Percentiles rank a stretch among this genome's conserved stretches.
Conservation (phyloP, 2,329 filamentous ascomycete species). For the Botryotinia globosa region DNA sequence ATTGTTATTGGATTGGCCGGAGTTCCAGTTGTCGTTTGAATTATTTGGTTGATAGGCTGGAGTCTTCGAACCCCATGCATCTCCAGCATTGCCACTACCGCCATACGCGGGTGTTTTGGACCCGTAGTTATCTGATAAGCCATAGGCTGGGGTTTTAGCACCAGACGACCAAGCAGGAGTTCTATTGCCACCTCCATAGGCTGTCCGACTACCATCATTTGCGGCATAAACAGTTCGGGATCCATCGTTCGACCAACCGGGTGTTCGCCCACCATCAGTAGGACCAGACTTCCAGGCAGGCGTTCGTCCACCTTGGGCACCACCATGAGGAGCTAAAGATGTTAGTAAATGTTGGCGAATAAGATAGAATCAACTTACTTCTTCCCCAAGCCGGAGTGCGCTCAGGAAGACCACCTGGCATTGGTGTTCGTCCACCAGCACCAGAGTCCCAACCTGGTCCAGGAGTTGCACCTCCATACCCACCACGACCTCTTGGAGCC, state of each 20-base stretch:
- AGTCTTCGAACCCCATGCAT: constrained; percentile 64
- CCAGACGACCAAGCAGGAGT: constrained; percentile 79
- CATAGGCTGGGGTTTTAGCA: constrained; percentile 64
- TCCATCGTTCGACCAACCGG: constrained; percentile 64
- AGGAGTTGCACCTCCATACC: constrained; percentile 47
- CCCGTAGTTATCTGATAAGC: constrained; percentile 57
- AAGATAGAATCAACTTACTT: constrained; percentile 50
- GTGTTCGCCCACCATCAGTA: constrained; percentile 55
- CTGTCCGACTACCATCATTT: constrained; percentile 60
- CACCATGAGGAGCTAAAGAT: constrained; percentile 50
- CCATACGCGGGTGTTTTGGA: constrained; percentile 77
- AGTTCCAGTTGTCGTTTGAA: constrained; percentile 48
- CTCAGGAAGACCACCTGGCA: constrained; percentile 56
- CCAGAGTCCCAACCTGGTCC: constrained; percentile 52
- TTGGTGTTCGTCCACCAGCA: constrained; percentile 64
- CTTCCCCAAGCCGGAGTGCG: constrained; percentile 76
- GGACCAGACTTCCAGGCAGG: constrained; percentile 62
- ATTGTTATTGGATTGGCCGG: constrained; percentile 37
- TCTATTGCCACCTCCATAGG: constrained; percentile 70
- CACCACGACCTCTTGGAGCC: constrained; percentile 41
- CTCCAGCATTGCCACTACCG: constrained; percentile 50
- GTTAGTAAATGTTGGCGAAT: constrained; percentile 11
- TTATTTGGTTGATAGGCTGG: constrained; percentile 70
- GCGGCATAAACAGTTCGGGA: constrained; percentile 67
- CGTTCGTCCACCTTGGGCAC: constrained; percentile 56